Evolutionary conservation across 2,329 filamentous ascomycete species (phyloP).

Genomic region (Ceratocystis diversiconidia): DNA sequence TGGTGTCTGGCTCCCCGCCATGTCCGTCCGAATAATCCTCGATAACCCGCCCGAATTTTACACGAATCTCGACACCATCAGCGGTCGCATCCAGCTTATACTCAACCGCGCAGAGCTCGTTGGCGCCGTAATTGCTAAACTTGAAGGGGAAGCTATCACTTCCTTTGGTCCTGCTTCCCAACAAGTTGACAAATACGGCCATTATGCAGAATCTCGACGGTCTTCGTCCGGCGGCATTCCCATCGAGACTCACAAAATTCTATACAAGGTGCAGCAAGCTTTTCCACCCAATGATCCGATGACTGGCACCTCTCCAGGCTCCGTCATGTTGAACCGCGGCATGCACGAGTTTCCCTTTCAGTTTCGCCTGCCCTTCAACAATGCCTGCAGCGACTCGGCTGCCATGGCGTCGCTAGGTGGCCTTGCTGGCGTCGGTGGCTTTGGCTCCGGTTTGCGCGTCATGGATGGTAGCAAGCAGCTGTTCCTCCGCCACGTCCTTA

Average conservation of each 20-base stretch:
- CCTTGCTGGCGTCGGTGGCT: slow-evolving; percentile 40
- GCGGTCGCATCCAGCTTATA: slow-evolving; percentile 43
- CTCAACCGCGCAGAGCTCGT: slow-evolving; percentile 55
- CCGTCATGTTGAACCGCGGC: slow-evolving; percentile 51
- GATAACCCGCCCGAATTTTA: slow-evolving; percentile 56
- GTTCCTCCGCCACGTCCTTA: slow-evolving; percentile 58
- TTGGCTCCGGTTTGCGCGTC: slow-evolving; percentile 39
- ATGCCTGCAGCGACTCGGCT: slow-evolving; percentile 45
- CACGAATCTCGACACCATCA: slow-evolving; percentile 64
- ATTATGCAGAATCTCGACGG: slow-evolving; percentile 24
- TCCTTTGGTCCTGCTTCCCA: slow-evolving; percentile 35
- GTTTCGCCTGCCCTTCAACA: slow-evolving; percentile 68
- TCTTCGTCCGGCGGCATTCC: slow-evolving; percentile 25
- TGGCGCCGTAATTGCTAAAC: slow-evolving; percentile 63
- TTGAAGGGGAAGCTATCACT: slow-evolving; percentile 66
- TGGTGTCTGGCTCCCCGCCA: slow-evolving; percentile 24
- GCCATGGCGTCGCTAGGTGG: slow-evolving; percentile 41
- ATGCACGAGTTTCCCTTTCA: slow-evolving; percentile 63
- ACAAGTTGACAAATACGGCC: slow-evolving; percentile 23
- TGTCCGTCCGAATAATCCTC: slow-evolving; percentile 54
- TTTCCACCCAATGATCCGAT: slow-evolving; percentile 46
- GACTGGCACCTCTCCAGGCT: slow-evolving; percentile 29
- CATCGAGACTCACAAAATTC: slow-evolving; percentile 53
- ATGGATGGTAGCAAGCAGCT: slow-evolving; percentile 51
- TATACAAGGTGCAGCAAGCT: slow-evolving; percentile 61